Evolutionary conservation across 371 early-diverging fungal species (phyloP), one percentile per base, ranked within the genome.

Genomic region (Blakeslea trispora): DNA sequence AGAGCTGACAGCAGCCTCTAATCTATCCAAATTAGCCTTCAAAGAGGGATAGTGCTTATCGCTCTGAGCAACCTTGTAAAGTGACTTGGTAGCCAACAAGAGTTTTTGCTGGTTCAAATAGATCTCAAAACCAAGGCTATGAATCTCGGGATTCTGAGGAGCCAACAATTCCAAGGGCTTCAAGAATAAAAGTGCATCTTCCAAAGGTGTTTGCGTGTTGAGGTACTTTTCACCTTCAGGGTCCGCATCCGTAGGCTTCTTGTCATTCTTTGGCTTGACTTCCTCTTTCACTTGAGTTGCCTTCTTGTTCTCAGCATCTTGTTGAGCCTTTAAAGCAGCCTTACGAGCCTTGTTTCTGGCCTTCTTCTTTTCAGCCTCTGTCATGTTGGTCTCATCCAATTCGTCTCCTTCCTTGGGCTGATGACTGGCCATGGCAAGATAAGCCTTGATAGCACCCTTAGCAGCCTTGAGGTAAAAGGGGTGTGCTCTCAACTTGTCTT

Each of bases 61-160:
- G 40, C 83, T 67, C 39, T 81, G 64, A 43, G 74, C 56, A 5
- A 81, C 81, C 51, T 82, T 81, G 47, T 85, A 68, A 63, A 94
- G 71, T 18, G 85, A 67, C 68, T 80, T 86, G 55, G 87, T 68
- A 3, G 91, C 93, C 55, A 92, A 70, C 42, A 93, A 67, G 64
- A 83, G 83, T 69, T 90, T 91, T 57, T 83, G 79, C 83, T 90
- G 91, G 50, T 91, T 82, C 55, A 90, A 48, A 60, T 92, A 92
- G 14, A 94, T 84, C 53, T 88, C 89, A 60, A 85, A 86, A 18
- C 85, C 89, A 45, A 90, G 73, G 18, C 82, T 53, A 48, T 92
- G 89, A 8, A 87, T 84, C 55, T 88, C 84, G 15, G 80, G 66
- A 14, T 67, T 62, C n/a, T 80, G 56, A 15, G 83, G 72, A 7